Percentiles rank a stretch among this genome's conserved stretches.
Conservation (phyloP, 2,329 filamentous ascomycete species). For the Cladophialophora immunda region DNA sequence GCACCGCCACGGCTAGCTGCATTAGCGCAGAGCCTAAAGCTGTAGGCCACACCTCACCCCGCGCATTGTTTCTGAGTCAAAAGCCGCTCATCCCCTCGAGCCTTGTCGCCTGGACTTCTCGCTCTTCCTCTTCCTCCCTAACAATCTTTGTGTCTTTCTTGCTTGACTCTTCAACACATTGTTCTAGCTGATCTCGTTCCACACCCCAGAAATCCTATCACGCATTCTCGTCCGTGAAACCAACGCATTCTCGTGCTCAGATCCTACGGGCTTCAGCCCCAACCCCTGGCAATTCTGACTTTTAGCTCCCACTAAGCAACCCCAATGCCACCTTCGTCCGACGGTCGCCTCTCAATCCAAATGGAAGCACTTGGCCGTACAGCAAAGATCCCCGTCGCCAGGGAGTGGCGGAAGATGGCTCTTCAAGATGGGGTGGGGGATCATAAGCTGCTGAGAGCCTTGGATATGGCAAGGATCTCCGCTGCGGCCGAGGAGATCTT, state of each 20-base stretch:
- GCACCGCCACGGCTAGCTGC: background rate
- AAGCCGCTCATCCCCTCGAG: constrained; percentile 7
- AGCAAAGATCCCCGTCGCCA: background rate
- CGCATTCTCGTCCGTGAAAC: background rate
- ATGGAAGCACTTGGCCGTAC: background rate
- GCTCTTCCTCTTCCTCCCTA: background rate
- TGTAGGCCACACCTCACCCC: constrained; percentile 13
- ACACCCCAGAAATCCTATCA: background rate
- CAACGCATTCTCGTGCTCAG: background rate
- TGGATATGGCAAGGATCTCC: too few relatives aligned
- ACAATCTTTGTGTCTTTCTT: background rate
- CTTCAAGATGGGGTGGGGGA: background rate
- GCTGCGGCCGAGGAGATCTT: too few relatives aligned
- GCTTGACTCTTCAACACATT: background rate
- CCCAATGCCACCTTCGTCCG: background rate
- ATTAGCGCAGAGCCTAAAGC: background rate
- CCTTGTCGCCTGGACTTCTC: constrained; percentile 11
- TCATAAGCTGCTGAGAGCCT: too few relatives aligned
- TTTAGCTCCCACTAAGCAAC: background rate
- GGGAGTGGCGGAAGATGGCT: background rate
- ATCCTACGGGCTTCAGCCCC: background rate
- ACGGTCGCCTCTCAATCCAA: background rate
- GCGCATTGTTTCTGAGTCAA: background rate
- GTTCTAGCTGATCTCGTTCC: background rate
- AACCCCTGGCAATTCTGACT: background rate